Conservation (phyloP, 192 early-diverging fungal genomes). For the Coemansia sp. region DNA sequence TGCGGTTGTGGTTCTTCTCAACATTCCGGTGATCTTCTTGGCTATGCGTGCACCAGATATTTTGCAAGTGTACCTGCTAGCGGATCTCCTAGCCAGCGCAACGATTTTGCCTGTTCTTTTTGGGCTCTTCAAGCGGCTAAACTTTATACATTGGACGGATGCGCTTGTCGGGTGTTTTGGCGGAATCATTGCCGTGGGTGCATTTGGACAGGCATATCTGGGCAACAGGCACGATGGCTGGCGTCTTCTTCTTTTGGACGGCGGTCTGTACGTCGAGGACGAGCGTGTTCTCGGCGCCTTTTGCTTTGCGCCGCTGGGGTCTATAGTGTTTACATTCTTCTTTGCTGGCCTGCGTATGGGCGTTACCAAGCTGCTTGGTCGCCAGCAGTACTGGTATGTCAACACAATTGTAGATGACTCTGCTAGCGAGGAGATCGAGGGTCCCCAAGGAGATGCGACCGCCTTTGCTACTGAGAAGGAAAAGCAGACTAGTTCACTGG, state of each 20-base stretch:
- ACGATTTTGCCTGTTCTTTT: constrained; percentile 56
- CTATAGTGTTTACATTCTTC: constrained; percentile 39
- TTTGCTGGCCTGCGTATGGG: constrained; percentile 37
- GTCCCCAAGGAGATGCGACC: neutral
- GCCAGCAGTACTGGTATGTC: constrained; percentile 25
- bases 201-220: constrained; percentile 53
- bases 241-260: constrained; percentile 43
- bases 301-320: constrained; percentile 51
- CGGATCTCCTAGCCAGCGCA: constrained; percentile 59
- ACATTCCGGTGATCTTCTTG: constrained; percentile 53
- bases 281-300: constrained; percentile 58
- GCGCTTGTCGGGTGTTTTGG: constrained; percentile 53
- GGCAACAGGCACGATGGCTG: constrained; percentile 50
- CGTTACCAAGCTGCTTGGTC: constrained; percentile 19
- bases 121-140: constrained; percentile 48
- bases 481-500: neutral
- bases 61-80: constrained; percentile 58
- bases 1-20: constrained; percentile 42
- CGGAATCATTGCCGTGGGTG: constrained; percentile 51
- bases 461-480: too few species aligned
- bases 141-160: constrained; percentile 53
- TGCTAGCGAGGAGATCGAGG: neutral
- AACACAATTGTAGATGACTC: constrained; percentile 10
- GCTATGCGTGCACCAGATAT: constrained; percentile 58
- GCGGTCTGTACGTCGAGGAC: constrained; percentile 52